A percentile compares a stretch with the other conserved stretches of the same genome.
phyloP scores from a whole-genome alignment of 2,329 filamentous ascomycete genomes.

The Colletotrichum eremochloae region DNA sequence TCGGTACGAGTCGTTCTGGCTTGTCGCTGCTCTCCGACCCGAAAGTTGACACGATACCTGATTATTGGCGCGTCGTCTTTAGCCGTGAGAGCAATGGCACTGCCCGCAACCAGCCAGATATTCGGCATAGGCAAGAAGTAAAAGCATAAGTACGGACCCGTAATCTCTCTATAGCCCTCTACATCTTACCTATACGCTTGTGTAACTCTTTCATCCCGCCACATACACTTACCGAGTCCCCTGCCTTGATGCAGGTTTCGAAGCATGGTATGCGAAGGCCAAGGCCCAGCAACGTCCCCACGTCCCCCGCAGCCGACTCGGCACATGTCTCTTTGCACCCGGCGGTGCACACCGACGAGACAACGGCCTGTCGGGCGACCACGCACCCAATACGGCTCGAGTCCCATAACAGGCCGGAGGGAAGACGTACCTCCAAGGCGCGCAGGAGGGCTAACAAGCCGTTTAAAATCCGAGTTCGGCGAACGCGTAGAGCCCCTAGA shows the following conservation, averaged over 20 bases:
- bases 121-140: constrained; percentile 60
- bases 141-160: constrained; percentile 50
- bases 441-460: constrained; percentile 35
- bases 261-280: constrained; percentile 61
- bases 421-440: constrained; percentile 36
- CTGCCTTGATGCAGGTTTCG: constrained; percentile 36
- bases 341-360: constrained; percentile 60
- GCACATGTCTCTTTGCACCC: constrained; percentile 79
- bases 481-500: constrained; percentile 42
- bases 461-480: constrained; percentile 20
- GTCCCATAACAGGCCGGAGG: constrained; percentile 34
- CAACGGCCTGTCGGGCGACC: constrained; percentile 19
- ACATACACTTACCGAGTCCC: not conserved
- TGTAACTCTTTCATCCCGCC: not conserved
- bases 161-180: not conserved
- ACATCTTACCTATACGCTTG: constrained; percentile 1
- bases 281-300: constrained; percentile 56
- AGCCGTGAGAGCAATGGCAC: constrained; percentile 69
- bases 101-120: constrained; percentile 58
- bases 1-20: too few species aligned
- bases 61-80: not conserved
- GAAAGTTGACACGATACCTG: too few species aligned
- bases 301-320: constrained; percentile 60
- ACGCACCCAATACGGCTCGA: constrained; percentile 22
- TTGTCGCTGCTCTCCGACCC: too few species aligned